Percentiles rank a stretch among this genome's conserved stretches.
Conservation (phyloP, 495 filamentous ascomycete species). For the Bacidia rubella region DNA sequence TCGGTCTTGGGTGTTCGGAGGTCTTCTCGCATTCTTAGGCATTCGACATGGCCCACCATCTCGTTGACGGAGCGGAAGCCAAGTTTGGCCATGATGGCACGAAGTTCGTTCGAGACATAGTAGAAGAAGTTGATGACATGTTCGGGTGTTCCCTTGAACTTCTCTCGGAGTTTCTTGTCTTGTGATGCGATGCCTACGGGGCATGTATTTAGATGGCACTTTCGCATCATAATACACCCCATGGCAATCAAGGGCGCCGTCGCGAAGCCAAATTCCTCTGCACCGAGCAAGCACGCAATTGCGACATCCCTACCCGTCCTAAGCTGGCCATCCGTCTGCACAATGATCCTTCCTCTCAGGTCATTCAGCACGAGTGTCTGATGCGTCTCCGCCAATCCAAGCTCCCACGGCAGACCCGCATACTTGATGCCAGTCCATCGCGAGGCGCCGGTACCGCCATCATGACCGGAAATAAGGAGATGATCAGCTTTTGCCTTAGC, state of each 20-base stretch:
- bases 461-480: constrained; percentile 94
- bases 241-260: constrained; percentile 93
- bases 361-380: constrained; percentile 98
- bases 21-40: constrained; percentile 78
- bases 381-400: constrained; percentile 96
- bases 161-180: constrained; percentile 86
- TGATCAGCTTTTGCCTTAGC: constrained; percentile 98
- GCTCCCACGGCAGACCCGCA: constrained; percentile 93
- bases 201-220: constrained; percentile 66
- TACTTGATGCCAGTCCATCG: constrained; percentile 99
- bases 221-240: constrained; percentile 95
- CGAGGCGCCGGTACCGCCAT: constrained; percentile 95
- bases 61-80: constrained; percentile 94
- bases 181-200: constrained; percentile 96
- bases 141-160: constrained; percentile 88
- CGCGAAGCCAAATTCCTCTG: constrained; percentile 98
- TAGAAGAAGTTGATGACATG: constrained; percentile 99
- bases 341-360: constrained; percentile 87
- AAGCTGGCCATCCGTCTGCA: constrained; percentile 95
- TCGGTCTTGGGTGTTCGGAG: constrained; percentile 77
- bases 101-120: constrained; percentile 93
- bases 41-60: constrained; percentile 92
- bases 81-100: constrained; percentile 95
- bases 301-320: constrained; percentile 91
- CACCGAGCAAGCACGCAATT: constrained; percentile 90